Conservation (phyloP, 2,329 filamentous ascomycete species). For the Aspergillus transmontanensis region DNA sequence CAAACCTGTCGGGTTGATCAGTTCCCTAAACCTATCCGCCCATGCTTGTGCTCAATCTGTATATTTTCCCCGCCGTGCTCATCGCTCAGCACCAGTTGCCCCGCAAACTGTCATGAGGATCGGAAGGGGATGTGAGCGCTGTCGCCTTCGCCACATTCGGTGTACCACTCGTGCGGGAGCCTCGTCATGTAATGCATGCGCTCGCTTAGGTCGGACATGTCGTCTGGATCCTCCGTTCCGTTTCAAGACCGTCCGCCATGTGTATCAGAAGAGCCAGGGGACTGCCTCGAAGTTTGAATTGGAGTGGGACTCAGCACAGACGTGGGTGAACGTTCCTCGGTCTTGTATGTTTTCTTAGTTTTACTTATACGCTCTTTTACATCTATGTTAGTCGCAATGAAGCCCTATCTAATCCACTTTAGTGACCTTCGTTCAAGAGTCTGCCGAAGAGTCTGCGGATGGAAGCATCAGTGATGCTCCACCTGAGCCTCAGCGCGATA, state of each 20-base stretch:
- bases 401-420: background rate
- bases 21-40: slow-evolving; percentile 1
- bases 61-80: slow-evolving; percentile 12
- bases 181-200: slow-evolving; percentile 32
- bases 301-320: slow-evolving; percentile 33
- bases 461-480: slow-evolving; percentile 4
- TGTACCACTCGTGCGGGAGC: slow-evolving; percentile 32
- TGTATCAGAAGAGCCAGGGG: slow-evolving; percentile 35
- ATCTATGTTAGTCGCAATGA: background rate
- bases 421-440: slow-evolving; percentile 34
- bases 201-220: slow-evolving; percentile 31
- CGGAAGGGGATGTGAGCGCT: slow-evolving; percentile 37
- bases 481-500: slow-evolving; percentile 4
- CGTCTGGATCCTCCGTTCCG: slow-evolving; percentile 37
- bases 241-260: slow-evolving; percentile 36
- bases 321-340: slow-evolving; percentile 34
- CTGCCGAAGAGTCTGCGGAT: slow-evolving; percentile 19
- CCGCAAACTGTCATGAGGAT: slow-evolving; percentile 32
- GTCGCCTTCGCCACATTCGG: slow-evolving; percentile 40
- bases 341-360: slow-evolving; percentile 23
- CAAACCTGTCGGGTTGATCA: slow-evolving; percentile 6
- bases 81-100: slow-evolving; percentile 13
- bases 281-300: slow-evolving; percentile 30
- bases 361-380: background rate
- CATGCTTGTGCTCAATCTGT: slow-evolving; percentile 12